Evolutionary conservation across 1,284 basidiomycete genomes (phyloP).

Genomic region (Tilletia walkeri): DNA sequence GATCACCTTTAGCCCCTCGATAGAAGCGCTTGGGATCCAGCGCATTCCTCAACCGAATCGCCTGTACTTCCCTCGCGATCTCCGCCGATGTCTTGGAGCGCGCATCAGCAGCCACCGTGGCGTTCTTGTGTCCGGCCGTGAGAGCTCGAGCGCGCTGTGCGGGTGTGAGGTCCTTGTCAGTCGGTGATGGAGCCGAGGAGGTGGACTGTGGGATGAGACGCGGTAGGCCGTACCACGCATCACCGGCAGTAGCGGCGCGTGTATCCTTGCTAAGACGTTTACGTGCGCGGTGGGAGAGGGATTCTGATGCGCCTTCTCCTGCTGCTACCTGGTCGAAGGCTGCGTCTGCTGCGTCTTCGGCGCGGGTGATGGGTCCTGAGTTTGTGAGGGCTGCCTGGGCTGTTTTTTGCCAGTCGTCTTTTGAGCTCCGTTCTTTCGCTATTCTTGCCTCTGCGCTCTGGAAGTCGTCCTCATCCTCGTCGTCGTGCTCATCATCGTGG

Average conservation of each 20-base stretch:
- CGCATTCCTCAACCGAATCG: slow-evolving; percentile 82
- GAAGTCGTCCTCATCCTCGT: slow-evolving; percentile 25
- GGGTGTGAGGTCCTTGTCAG: not conserved
- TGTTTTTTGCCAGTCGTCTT: slow-evolving; percentile 5
- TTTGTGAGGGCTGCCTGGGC: not conserved
- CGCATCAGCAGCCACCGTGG: slow-evolving; percentile 30
- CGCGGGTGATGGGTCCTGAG: not conserved
- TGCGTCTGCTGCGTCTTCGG: not conserved
- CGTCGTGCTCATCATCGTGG: slow-evolving; percentile 24
- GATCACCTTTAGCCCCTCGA: slow-evolving; percentile 62
- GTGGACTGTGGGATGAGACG: not conserved
- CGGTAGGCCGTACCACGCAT: slow-evolving; percentile 6
- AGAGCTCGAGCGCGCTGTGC: slow-evolving; percentile 4
- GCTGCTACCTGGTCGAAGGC: slow-evolving; percentile 1
- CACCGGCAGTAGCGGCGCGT: not conserved
- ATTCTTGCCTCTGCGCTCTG: slow-evolving; percentile 1
- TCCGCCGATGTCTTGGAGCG: slow-evolving; percentile 57
- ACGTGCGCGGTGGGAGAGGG: not conserved
- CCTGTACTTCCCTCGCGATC: slow-evolving; percentile 86
- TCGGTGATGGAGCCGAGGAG: not conserved
- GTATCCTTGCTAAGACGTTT: not conserved
- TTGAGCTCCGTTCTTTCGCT: not conserved
- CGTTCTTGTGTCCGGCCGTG: slow-evolving; percentile 10
- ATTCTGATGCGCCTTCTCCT: not conserved
- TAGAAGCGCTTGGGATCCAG: slow-evolving; percentile 97